Conservation (phyloP, 192 early-diverging fungal genomes). For the Phycomyces blakesleeanus region DNA sequence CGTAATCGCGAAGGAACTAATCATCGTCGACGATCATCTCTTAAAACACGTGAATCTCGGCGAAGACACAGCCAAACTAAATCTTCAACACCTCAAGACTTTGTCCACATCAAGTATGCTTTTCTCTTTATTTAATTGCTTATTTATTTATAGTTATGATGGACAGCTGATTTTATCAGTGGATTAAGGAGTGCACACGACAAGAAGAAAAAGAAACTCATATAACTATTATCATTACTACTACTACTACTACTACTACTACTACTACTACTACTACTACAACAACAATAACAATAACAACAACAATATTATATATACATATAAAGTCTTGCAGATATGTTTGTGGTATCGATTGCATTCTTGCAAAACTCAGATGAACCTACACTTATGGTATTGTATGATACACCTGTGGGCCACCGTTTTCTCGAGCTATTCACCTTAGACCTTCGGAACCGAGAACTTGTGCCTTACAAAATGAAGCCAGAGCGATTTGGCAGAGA, state of each 20-base stretch:
- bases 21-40: constrained; percentile 1
- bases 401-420: constrained; percentile 51
- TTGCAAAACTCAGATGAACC: constrained; percentile 40
- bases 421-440: constrained; percentile 59
- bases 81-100: background rate
- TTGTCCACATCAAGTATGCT: constrained; percentile 12
- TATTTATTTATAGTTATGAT: too few relatives aligned
- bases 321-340: constrained; percentile 19
- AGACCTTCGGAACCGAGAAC: constrained; percentile 43
- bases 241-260: too few relatives aligned
- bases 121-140: background rate
- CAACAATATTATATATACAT: too few relatives aligned
- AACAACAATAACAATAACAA: too few relatives aligned
- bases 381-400: constrained; percentile 57
- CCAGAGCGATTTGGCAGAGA: constrained; percentile 41
- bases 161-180: too few relatives aligned
- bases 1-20: background rate
- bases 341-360: constrained; percentile 49
- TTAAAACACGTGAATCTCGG: background rate
- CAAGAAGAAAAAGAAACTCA: too few relatives aligned
- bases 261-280: too few relatives aligned
- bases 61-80: constrained; percentile 5
- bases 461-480: constrained; percentile 29
- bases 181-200: too few relatives aligned
- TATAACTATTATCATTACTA: background rate